Evolutionary conservation across 305 asterid genomes (phyloP).

Genomic region (Solanum hybrid): DNA sequence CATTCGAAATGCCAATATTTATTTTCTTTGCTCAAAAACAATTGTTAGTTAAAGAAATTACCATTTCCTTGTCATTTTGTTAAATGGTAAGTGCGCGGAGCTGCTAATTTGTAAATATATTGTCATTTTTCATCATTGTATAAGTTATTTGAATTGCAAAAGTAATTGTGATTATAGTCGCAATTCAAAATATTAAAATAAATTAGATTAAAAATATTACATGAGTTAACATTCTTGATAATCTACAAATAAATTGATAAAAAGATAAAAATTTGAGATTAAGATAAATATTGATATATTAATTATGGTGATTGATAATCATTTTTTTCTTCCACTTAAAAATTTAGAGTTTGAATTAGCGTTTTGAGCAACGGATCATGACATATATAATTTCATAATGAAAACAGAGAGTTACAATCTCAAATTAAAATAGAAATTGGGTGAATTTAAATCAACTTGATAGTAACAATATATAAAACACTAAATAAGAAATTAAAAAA

Average conservation of each 20-base stretch:
- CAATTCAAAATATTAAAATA: background rate
- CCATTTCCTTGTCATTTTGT: background rate
- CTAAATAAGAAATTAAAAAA: background rate
- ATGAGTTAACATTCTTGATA: background rate
- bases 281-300: background rate
- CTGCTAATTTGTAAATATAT: background rate
- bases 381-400: rapidly evolving
- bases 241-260: background rate
- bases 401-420: no score
- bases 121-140: background rate
- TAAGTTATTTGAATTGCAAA: background rate
- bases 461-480: no score
- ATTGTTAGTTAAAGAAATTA: background rate
- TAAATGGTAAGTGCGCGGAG: background rate
- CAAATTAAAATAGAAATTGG: no score
- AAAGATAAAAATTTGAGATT: background rate
- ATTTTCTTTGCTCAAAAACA: background rate
- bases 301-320: no score
- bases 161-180: background rate
- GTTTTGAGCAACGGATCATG: background rate
- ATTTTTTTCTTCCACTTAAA: background rate
- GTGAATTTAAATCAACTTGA: no score
- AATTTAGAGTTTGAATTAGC: no score
- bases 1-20: background rate
- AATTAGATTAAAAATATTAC: background rate